These are phyloP conservation scores for Trichophyton schoenleinii DNA, from an alignment of 2,329 filamentous ascomycete genomes.

Conservation along the genomic window DNA sequence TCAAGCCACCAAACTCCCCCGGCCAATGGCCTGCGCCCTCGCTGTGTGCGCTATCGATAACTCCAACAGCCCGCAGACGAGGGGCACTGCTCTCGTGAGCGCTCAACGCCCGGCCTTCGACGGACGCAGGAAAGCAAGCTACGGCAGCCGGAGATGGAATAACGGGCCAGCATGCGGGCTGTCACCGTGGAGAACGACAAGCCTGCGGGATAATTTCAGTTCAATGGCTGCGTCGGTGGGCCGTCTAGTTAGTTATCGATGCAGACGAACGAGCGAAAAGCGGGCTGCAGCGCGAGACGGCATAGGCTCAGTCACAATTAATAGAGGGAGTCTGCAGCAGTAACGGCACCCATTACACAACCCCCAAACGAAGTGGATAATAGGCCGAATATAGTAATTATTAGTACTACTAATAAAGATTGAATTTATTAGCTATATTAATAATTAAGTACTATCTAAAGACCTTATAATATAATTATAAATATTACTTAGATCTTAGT, in stretches of 20 bases:
- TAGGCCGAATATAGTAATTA: too few species aligned
- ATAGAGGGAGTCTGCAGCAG: background rate
- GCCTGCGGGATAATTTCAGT: background rate
- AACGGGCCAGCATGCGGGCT: background rate
- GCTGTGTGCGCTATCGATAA: background rate
- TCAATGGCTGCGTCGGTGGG: background rate
- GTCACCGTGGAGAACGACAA: background rate
- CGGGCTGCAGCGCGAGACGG: background rate
- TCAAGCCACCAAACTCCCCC: background rate
- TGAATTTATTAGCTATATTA: too few species aligned
- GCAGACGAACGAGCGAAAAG: background rate
- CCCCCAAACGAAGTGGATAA: too few species aligned
- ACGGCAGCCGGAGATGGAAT: too few species aligned
- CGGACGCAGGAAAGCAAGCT: too few species aligned
- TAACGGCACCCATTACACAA: too few species aligned
- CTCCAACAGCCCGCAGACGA: background rate
- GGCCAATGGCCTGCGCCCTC: background rate
- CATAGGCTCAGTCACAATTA: background rate
- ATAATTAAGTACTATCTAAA: too few species aligned
- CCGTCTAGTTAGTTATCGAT: background rate
- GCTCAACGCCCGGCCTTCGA: background rate
- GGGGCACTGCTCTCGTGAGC: conserved; percentile 1
- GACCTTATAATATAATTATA: too few species aligned
- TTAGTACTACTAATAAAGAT: too few species aligned
- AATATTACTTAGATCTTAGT: too few species aligned